Evolutionary conservation across 2,329 filamentous ascomycete species (phyloP).

Genomic region (Aspergillus sp.): DNA sequence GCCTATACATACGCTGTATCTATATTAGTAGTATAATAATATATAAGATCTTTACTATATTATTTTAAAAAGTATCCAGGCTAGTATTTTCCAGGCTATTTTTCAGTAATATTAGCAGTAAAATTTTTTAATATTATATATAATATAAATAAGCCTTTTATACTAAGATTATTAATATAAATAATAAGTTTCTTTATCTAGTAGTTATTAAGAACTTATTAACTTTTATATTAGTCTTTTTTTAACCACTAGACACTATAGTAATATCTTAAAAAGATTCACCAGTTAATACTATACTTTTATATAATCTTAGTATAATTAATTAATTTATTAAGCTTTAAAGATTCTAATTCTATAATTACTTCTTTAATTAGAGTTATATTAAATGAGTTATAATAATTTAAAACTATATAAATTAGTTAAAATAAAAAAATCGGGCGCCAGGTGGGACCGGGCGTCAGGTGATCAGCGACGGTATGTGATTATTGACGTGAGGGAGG

Average conservation of each 20-base stretch:
- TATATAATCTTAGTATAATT: background rate
- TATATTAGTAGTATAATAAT: background rate
- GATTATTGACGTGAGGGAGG: too few relatives aligned
- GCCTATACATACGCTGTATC: background rate
- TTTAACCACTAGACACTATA: background rate
- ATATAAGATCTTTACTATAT: background rate
- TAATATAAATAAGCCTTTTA: background rate
- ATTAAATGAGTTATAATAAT: too few relatives aligned
- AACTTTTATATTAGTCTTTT: background rate
- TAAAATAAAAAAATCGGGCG: too few relatives aligned
- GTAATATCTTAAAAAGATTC: background rate
- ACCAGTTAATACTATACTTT: background rate
- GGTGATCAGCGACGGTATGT: too few relatives aligned
- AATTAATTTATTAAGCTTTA: background rate
- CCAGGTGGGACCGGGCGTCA: too few relatives aligned
- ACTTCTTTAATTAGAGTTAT: too few relatives aligned
- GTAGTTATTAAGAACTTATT: too few relatives aligned
- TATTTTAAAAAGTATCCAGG: background rate
- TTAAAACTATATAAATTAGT: too few relatives aligned
- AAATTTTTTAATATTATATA: background rate
- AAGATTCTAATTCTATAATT: too few relatives aligned
- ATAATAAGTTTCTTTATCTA: too few relatives aligned
- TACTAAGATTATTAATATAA: too few relatives aligned
- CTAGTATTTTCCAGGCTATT: background rate
- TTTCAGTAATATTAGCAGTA: background rate